Conservation (phyloP, 129 eudicot genomes). For the Ambrosia artemisiifolia region DNA sequence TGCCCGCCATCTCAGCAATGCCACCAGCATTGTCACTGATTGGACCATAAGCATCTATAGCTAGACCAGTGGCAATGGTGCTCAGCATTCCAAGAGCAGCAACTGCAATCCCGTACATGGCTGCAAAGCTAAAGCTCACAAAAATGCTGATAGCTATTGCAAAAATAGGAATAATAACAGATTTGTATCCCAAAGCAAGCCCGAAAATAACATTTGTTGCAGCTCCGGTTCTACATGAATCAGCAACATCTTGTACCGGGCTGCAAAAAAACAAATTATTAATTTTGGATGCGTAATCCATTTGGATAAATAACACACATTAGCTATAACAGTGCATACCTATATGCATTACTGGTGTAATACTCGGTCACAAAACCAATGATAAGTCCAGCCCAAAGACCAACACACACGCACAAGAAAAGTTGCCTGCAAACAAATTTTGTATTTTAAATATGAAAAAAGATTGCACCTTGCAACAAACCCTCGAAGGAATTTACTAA, state of each 20-base stretch:
- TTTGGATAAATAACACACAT: not conserved
- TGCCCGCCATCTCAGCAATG: slow-evolving; percentile 96
- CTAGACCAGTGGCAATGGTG: slow-evolving; percentile 90
- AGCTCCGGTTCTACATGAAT: slow-evolving; percentile 88
- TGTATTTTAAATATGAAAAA: not conserved
- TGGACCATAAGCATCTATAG: slow-evolving; percentile 90
- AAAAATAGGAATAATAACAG: slow-evolving; percentile 83
- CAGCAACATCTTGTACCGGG: slow-evolving; percentile 92
- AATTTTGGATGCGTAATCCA: not conserved
- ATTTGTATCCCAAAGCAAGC: slow-evolving; percentile 90
- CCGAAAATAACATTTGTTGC: slow-evolving; percentile 89
- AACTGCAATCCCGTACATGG: slow-evolving; percentile 82
- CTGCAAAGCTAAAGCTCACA: slow-evolving; percentile 79
- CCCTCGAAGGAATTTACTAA: not conserved
- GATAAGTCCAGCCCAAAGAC: slow-evolving; percentile 76
- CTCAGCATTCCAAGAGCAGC: slow-evolving; percentile 91
- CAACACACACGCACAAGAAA: slow-evolving; percentile 64
- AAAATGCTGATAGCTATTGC: slow-evolving; percentile 75
- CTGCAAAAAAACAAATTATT: slow-evolving; percentile 25
- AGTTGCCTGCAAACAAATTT: slow-evolving; percentile 47
- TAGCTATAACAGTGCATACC: slow-evolving; percentile 27
- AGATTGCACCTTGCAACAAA: no score
- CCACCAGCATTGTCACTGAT: slow-evolving; percentile 94
- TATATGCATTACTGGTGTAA: slow-evolving; percentile 81
- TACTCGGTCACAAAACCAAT: slow-evolving; percentile 76